A percentile compares a stretch with the other conserved stretches of the same genome.
These are phyloP conservation scores for Odonthalia washingtoniensis DNA, from an alignment of 31 red algal genomes.

Conservation along the genomic window DNA sequence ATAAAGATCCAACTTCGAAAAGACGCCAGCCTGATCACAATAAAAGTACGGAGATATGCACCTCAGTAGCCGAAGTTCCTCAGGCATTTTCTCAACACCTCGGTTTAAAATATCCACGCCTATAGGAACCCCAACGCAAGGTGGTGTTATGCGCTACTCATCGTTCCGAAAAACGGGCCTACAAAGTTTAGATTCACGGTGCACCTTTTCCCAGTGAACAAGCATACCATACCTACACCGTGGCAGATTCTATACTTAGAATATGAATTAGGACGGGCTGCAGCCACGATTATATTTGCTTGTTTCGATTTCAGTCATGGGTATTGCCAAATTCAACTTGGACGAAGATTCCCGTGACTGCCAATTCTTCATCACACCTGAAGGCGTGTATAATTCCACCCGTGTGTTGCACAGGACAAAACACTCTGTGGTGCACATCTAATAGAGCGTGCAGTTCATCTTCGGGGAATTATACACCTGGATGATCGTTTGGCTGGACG, in stretches of 20 bases:
- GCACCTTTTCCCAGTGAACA: conserved; percentile 17
- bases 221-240: background rate
- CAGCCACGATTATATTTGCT: conserved; percentile 14
- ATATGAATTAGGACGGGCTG: background rate
- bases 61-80: no score
- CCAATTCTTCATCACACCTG: no score
- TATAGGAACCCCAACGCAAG: background rate
- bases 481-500: conserved; percentile 49
- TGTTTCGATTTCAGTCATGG: conserved; percentile 62
- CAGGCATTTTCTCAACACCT: no score
- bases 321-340: no score
- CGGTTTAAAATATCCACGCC: no score
- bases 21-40: no score
- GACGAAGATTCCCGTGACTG: conserved; percentile 8
- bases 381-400: conserved; percentile 33
- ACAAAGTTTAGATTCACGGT: background rate
- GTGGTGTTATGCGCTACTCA: background rate
- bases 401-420: conserved; percentile 30
- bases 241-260: conserved; percentile 31
- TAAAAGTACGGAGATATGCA: no score
- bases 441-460: background rate
- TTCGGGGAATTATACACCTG: background rate
- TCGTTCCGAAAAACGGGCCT: background rate
- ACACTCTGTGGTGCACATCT: conserved; percentile 20
- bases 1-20: no score